Conservation (phyloP, 2,329 filamentous ascomycete species). For the Escovopsis sp. region DNA sequence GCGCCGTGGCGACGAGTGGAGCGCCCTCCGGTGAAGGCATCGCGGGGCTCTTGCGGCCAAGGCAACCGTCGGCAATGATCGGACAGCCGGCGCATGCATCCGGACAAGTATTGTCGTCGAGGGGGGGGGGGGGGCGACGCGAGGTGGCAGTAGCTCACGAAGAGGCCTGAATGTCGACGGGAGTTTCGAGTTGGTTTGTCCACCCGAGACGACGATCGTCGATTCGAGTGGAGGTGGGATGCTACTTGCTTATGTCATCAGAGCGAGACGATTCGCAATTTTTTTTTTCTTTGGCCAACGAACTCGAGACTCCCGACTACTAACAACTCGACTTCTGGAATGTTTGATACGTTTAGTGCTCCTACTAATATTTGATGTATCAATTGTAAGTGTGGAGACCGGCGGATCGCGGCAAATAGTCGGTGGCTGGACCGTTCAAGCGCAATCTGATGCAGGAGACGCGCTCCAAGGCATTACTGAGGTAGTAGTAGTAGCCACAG, state of each 20-base stretch:
- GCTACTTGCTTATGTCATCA: neutral
- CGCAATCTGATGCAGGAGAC: too few species aligned
- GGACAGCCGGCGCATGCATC: slow-evolving; percentile 18
- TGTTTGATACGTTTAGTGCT: too few species aligned
- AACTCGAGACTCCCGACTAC: neutral
- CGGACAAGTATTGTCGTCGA: slow-evolving; percentile 12
- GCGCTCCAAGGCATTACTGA: too few species aligned
- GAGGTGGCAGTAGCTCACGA: slow-evolving; percentile 2
- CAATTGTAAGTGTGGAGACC: too few species aligned
- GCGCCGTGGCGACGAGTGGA: slow-evolving; percentile 11
- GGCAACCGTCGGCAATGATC: slow-evolving; percentile 14
- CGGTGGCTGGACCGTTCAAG: too few species aligned
- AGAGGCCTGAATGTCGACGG: neutral
- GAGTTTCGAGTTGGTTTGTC: neutral
- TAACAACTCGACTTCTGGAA: neutral
- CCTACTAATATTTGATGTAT: too few species aligned
- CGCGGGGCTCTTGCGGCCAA: slow-evolving; percentile 13
- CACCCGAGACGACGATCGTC: too few species aligned
- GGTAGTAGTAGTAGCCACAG: too few species aligned
- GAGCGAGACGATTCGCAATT: neutral
- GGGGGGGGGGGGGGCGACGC: slow-evolving; percentile 3
- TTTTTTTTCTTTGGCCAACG: neutral
- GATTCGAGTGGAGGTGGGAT: neutral
- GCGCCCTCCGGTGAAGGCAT: slow-evolving; percentile 7
- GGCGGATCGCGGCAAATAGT: too few species aligned